Base-by-base conservation (phyloP, 768 basidiomycete species). In the Trametes maxima region DNA sequence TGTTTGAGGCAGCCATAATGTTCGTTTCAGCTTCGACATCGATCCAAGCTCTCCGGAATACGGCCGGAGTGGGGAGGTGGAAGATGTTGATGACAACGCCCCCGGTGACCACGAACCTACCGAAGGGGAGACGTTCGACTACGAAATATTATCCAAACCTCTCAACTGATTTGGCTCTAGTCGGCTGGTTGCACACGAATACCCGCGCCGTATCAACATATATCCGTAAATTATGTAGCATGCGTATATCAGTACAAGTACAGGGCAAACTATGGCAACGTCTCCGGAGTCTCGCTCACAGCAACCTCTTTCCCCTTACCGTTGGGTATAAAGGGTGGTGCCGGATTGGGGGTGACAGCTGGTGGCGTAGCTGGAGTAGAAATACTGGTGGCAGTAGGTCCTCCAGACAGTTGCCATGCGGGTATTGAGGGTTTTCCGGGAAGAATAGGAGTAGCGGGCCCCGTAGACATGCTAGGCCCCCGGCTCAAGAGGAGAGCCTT, bases 401-500 rank as follows among this genome's bases (percentile, higher is more conserved):
- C 40, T 3, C 78, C 77, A 17, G 87, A 83, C 51, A 97, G 78
- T 70, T 98, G 95, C 95, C 95, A 98, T 7, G 92, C 82, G 2
- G 95, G 95, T 69, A 98, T 94, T 19, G 87, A 80, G 7, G 90
- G 90, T 64, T 85, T 80, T 0, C 83, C 84, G 3, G 85, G 68
- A 22, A 82, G 70, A 2, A 80, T 78, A 14, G 85, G 72, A 21
- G 78, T 65, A n/a, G 87, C 80, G 0, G 28, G 84, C 77, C 21
- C 80, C 77, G 63, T 80, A 1, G 85, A 67, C 33, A 78, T 68
- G 19, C 75, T 73, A 6, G 88, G 78, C 6, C 89, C 85, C 36
- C 90, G 85, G 65, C 85, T 92, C 8, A 95, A 80, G 8, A 98
- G 77, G 24, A 98, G 81, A 0, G 95, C 86, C 73, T 98, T 98